phyloP scores from a whole-genome alignment of 176 grass and related monocot species.

The Luzula sylvatica region DNA sequence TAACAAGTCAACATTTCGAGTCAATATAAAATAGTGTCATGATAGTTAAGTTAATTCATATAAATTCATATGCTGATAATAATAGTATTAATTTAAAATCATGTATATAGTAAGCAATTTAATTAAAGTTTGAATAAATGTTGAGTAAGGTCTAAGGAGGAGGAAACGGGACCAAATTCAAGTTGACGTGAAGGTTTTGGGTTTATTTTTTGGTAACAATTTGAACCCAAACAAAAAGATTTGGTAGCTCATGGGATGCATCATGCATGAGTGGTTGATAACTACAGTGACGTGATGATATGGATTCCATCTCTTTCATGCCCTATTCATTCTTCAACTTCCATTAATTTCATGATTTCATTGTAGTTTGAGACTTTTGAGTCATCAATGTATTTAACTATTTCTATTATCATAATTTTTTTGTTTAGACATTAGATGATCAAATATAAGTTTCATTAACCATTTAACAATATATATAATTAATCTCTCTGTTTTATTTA shows the following conservation, averaged over 20 bases:
- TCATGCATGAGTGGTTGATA: conserved; percentile 13
- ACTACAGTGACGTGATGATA: neutral
- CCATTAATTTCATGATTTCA: neutral
- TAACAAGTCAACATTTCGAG: too few relatives aligned
- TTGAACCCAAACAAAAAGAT: conserved; percentile 8
- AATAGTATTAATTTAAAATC: neutral
- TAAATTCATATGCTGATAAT: too few relatives aligned
- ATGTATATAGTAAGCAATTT: neutral
- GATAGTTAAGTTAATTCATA: too few relatives aligned
- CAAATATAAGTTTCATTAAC: too few relatives aligned
- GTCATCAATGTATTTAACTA: too few relatives aligned
- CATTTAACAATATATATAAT: neutral
- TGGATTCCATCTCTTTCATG: neutral
- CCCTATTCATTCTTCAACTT: neutral
- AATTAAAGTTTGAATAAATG: neutral
- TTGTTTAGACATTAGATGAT: neutral
- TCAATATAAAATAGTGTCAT: too few relatives aligned
- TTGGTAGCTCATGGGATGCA: conserved; percentile 1
- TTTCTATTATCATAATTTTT: too few relatives aligned
- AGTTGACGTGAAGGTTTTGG: conserved; percentile 15
- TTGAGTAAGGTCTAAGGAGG: conserved; percentile 14
- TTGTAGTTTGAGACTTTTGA: neutral
- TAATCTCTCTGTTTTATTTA: neutral
- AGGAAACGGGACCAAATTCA: neutral
- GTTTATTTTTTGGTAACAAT: conserved; percentile 2